phyloP scores from a whole-genome alignment of 371 early-diverging fungal species.

The Synchytrium microbalum region DNA sequence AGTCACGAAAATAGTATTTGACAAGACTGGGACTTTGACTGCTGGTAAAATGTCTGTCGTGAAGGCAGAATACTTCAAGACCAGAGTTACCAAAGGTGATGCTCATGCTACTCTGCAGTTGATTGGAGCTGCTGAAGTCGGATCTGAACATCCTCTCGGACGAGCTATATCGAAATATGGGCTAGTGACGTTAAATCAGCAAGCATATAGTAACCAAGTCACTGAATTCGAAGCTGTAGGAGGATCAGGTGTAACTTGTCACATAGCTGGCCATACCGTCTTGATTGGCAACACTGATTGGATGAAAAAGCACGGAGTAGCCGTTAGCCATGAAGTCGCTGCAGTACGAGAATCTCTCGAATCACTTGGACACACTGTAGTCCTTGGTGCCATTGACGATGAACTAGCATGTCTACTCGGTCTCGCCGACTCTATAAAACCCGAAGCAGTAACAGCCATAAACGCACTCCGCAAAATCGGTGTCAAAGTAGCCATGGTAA shows the following conservation, averaged over 20 bases:
- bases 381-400: slow-evolving; percentile 62
- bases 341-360: slow-evolving; percentile 21
- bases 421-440: slow-evolving; percentile 77
- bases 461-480: slow-evolving; percentile 65
- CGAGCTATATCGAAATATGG: slow-evolving; percentile 57
- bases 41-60: slow-evolving; percentile 71
- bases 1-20: slow-evolving; percentile 83
- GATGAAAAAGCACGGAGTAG: slow-evolving; percentile 37
- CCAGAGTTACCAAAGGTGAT: neutral
- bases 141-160: slow-evolving; percentile 85
- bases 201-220: slow-evolving; percentile 12
- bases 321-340: slow-evolving; percentile 5
- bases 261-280: slow-evolving; percentile 26
- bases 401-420: slow-evolving; percentile 63
- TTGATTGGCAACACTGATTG: slow-evolving; percentile 69
- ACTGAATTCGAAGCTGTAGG: slow-evolving; percentile 58
- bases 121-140: slow-evolving; percentile 69
- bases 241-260: slow-evolving; percentile 60
- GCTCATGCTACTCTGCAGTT: slow-evolving; percentile 22
- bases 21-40: slow-evolving; percentile 96
- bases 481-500: slow-evolving; percentile 77
- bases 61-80: slow-evolving; percentile 4
- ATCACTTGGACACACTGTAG: slow-evolving; percentile 67
- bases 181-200: slow-evolving; percentile 13
- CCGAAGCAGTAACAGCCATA: slow-evolving; percentile 64